Percentiles rank a stretch among this genome's conserved stretches.
phyloP scores from a whole-genome alignment of 2,329 filamentous ascomycete species.

The Botryotinia convoluta region DNA sequence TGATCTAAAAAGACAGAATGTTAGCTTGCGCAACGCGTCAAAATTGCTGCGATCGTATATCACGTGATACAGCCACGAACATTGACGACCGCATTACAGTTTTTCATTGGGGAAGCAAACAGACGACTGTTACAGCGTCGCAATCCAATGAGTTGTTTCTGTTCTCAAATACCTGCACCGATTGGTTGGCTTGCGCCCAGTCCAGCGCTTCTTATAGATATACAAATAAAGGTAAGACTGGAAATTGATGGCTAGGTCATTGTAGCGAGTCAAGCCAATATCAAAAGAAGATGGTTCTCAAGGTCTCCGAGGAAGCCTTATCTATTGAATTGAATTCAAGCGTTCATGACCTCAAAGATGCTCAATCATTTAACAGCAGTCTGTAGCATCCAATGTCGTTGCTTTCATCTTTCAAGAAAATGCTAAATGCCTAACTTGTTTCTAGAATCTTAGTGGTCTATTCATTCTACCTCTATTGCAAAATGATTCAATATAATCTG shows the following conservation, averaged over 20 bases:
- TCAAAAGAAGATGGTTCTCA: neutral
- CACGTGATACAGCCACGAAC: neutral
- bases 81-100: neutral
- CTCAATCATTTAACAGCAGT: neutral
- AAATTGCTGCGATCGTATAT: neutral
- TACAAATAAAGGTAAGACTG: no score
- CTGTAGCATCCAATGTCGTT: neutral
- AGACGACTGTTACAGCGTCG: neutral
- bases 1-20: neutral
- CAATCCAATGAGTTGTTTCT: neutral
- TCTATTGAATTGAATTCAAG: neutral
- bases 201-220: neutral
- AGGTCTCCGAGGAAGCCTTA: neutral
- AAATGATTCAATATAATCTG: no score
- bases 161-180: fast-evolving
- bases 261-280: no score
- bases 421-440: neutral
- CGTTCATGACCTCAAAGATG: no score
- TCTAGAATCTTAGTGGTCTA: neutral
- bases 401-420: neutral
- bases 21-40: neutral
- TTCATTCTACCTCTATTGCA: neutral
- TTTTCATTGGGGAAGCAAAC: neutral
- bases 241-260: no score
- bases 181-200: neutral